Conservation (phyloP, 139 green algal species). For the Gonium pectorale region DNA sequence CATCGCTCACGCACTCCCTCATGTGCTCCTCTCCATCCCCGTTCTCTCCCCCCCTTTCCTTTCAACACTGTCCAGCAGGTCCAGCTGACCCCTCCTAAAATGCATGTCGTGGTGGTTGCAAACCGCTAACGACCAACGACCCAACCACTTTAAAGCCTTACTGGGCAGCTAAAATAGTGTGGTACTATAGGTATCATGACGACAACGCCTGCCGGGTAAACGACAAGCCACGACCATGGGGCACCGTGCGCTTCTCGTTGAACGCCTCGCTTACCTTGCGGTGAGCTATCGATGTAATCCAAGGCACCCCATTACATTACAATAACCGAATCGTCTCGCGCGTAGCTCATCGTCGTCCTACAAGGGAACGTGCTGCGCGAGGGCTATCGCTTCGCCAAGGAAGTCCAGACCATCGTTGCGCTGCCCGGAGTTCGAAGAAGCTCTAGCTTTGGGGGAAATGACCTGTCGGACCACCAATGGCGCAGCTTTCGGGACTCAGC, state of each 20-base stretch:
- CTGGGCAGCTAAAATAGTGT: too few species aligned
- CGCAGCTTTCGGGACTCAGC: constrained; percentile 70
- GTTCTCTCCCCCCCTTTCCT: too few species aligned
- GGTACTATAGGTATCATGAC: too few species aligned
- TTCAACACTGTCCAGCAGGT: too few species aligned
- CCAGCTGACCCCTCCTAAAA: too few species aligned
- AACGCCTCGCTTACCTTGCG: constrained; percentile 18
- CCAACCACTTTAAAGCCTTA: too few species aligned
- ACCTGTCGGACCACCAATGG: constrained; percentile 90
- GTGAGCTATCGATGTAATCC: not conserved
- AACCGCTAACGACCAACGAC: too few species aligned
- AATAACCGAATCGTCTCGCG: not conserved
- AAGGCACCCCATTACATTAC: not conserved
- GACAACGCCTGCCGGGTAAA: too few species aligned
- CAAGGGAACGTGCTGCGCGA: constrained; percentile 40
- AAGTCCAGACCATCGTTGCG: not conserved
- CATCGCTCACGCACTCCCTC: too few species aligned
- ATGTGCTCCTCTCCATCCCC: too few species aligned
- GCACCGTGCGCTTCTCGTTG: not conserved
- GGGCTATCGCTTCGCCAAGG: constrained; percentile 20
- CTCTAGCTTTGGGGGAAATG: constrained; percentile 42
- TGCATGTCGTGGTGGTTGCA: too few species aligned
- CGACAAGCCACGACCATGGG: too few species aligned
- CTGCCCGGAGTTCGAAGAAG: not conserved
- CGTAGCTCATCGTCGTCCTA: constrained; percentile 41